Evolutionary conservation across 345 rosid species (phyloP).

Genomic region (Anastatica hierochuntica): DNA sequence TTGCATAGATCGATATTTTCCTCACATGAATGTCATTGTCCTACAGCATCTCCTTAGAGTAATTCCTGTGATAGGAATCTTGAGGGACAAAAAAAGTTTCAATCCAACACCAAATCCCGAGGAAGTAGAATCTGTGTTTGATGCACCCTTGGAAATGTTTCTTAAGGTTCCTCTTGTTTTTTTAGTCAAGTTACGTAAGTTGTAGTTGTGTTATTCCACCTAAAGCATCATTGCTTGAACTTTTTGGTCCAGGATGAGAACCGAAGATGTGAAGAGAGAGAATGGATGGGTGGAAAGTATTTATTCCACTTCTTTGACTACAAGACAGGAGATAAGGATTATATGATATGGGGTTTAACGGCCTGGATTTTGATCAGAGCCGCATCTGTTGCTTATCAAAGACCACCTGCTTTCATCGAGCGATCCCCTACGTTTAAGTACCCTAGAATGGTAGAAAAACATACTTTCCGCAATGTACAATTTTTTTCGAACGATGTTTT

Average conservation of each 20-base stretch:
- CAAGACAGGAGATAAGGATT: conserved; percentile 37
- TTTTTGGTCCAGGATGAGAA: conserved; percentile 48
- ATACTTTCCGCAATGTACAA: conserved; percentile 24
- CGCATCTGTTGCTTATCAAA: conserved; percentile 56
- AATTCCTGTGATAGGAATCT: conserved; percentile 77
- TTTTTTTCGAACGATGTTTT: conserved; percentile 3
- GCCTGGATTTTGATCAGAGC: conserved; percentile 64
- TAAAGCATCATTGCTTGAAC: conserved; percentile 1
- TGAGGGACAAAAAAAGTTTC: conserved; percentile 42
- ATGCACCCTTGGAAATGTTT: conserved; percentile 92
- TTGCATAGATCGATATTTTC: background rate
- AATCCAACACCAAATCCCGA: conserved; percentile 58
- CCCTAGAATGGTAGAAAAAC: conserved; percentile 32
- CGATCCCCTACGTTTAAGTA: conserved; percentile 54
- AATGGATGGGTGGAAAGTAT: conserved; percentile 60
- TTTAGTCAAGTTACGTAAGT: background rate
- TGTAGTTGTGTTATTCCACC: background rate
- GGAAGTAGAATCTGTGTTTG: conserved; percentile 84
- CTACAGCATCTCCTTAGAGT: conserved; percentile 88
- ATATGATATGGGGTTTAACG: conserved; percentile 63
- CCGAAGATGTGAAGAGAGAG: conserved; percentile 54
- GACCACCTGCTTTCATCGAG: conserved; percentile 53
- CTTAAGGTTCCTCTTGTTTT: conserved; percentile 46
- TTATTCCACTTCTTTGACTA: conserved; percentile 57
- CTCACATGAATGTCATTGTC: background rate